phyloP scores from a whole-genome alignment of 2,329 filamentous ascomycete genomes.

The Corinectria fuckeliana region DNA sequence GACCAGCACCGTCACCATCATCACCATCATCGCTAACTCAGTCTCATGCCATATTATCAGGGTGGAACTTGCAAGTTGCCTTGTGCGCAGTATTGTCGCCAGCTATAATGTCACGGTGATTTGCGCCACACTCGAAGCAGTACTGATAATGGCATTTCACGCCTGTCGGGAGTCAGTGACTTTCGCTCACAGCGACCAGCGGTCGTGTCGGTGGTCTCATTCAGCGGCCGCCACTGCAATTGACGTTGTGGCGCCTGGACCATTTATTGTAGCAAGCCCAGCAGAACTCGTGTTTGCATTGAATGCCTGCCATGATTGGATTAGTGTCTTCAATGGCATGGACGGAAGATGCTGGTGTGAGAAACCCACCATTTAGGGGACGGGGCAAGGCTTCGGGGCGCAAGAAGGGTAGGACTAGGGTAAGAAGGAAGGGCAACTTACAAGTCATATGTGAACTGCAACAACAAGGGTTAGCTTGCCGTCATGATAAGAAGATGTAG shows the following conservation, averaged over 20 bases:
- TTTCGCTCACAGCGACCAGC: neutral
- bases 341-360: conserved; percentile 7
- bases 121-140: conserved; percentile 47
- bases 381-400: conserved; percentile 2
- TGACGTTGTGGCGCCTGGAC: conserved; percentile 27
- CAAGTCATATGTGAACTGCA: conserved; percentile 50
- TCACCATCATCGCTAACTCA: neutral
- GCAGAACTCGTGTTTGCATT: conserved; percentile 45
- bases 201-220: too few species aligned
- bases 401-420: neutral
- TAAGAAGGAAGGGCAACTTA: conserved; percentile 38
- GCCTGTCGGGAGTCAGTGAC: conserved; percentile 33
- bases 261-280: conserved; percentile 39
- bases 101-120: conserved; percentile 41
- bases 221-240: conserved; percentile 22
- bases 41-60: conserved; percentile 24
- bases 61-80: conserved; percentile 41
- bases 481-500: neutral
- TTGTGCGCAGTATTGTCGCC: conserved; percentile 44
- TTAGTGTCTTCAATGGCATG: conserved; percentile 18
- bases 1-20: neutral
- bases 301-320: conserved; percentile 41
- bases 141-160: conserved; percentile 39
- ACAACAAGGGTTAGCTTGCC: conserved; percentile 30
- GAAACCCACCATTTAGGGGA: conserved; percentile 23